A percentile compares a stretch with the other conserved stretches of the same genome.
Conservation (phyloP, 2,329 filamentous ascomycete genomes). For the Leptographium galeiforme region DNA sequence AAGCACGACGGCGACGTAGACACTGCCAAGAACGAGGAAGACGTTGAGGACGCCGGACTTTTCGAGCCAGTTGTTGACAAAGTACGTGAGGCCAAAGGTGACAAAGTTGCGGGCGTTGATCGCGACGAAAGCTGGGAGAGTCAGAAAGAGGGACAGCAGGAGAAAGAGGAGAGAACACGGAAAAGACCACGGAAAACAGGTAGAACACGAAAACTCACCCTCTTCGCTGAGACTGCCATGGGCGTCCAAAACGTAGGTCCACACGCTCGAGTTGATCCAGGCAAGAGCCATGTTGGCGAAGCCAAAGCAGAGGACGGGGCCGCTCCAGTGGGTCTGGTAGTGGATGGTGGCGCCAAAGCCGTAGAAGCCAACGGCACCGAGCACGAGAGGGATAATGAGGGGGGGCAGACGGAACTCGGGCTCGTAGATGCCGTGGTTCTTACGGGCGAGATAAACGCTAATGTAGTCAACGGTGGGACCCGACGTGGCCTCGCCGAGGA, state of each 20-base stretch:
- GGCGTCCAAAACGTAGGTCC: slow-evolving; percentile 36
- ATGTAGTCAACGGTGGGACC: slow-evolving; percentile 33
- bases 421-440: slow-evolving; percentile 38
- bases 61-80: slow-evolving; percentile 25
- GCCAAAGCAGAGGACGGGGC: slow-evolving; percentile 33
- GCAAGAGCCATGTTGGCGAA: slow-evolving; percentile 34
- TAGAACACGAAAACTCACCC: slow-evolving; percentile 12
- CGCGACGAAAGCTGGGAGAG: slow-evolving; percentile 28
- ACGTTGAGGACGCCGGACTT: slow-evolving; percentile 21
- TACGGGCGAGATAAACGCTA: slow-evolving; percentile 29
- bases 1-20: slow-evolving; percentile 29
- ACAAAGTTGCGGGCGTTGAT: slow-evolving; percentile 35
- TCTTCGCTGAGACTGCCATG: slow-evolving; percentile 28
- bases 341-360: slow-evolving; percentile 32
- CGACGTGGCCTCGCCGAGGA: slow-evolving; percentile 29
- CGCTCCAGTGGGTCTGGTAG: slow-evolving; percentile 31
- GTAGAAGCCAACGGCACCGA: slow-evolving; percentile 31
- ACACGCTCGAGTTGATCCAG: slow-evolving; percentile 32
- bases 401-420: slow-evolving; percentile 36
- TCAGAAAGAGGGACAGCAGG: not conserved
- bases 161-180: too few relatives aligned
- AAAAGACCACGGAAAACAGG: too few relatives aligned
- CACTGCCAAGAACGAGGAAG: slow-evolving; percentile 23
- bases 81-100: slow-evolving; percentile 31
- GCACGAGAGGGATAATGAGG: slow-evolving; percentile 24